These are phyloP conservation scores for Daldinia concentrica DNA, from an alignment of 495 filamentous ascomycete genomes.

Conservation along the genomic window DNA sequence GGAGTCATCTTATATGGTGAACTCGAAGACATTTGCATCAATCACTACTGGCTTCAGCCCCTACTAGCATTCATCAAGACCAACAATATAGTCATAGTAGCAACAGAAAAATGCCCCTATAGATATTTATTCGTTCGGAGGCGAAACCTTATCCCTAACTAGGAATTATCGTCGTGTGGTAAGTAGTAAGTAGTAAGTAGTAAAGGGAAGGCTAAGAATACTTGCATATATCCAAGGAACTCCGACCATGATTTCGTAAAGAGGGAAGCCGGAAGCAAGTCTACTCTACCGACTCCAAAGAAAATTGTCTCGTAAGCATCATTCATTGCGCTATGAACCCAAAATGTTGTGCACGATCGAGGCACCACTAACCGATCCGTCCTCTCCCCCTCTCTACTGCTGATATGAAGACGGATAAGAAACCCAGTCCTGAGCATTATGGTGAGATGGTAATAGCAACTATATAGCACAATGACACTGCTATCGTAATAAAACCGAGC, in stretches of 20 bases:
- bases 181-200: background rate
- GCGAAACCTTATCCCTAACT: background rate
- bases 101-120: background rate
- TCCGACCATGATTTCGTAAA: conserved; percentile 18
- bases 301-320: conserved; percentile 23
- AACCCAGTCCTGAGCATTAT: background rate
- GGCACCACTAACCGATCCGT: background rate
- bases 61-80: background rate
- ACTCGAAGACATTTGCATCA: background rate
- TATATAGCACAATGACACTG: background rate
- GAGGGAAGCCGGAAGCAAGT: background rate
- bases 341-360: background rate
- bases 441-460: background rate
- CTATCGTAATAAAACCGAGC: background rate
- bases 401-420: background rate
- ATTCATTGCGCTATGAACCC: conserved; percentile 18
- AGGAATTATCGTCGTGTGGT: background rate
- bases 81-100: background rate
- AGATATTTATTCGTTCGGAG: background rate
- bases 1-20: background rate
- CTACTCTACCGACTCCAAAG: conserved; percentile 18
- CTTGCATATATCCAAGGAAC: conserved; percentile 15
- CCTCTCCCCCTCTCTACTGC: conserved; percentile 25
- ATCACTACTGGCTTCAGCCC: background rate
- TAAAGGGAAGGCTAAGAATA: background rate